phyloP scores from a whole-genome alignment of 2,329 filamentous ascomycete genomes.

The Nemania sp. region DNA sequence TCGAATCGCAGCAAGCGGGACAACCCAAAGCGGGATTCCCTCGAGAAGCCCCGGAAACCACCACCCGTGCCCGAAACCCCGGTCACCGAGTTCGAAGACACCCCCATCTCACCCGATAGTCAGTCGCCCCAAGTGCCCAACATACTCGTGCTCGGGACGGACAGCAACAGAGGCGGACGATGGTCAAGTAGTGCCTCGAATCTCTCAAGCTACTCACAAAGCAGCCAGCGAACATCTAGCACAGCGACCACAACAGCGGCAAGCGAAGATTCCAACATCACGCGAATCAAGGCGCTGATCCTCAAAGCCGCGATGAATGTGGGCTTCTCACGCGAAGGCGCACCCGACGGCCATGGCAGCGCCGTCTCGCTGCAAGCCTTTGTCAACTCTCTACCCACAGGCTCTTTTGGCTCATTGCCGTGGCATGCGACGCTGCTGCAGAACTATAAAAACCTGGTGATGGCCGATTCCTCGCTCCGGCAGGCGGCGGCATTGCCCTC shows the following conservation, averaged over 20 bases:
- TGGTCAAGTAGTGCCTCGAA: conserved; percentile 85
- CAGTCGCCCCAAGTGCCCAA: conserved; percentile 78
- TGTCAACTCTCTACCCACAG: conserved; percentile 73
- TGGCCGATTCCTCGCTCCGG: conserved; percentile 71
- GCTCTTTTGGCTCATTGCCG: conserved; percentile 75
- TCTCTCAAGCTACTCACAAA: conserved; percentile 78
- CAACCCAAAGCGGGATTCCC: conserved; percentile 54
- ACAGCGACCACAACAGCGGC: conserved; percentile 72
- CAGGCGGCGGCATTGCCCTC: conserved; percentile 58
- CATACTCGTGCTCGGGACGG: conserved; percentile 82
- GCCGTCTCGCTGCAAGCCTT: conserved; percentile 70
- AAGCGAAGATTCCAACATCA: conserved; percentile 76
- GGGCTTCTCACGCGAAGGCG: conserved; percentile 70
- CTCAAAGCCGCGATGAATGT: conserved; percentile 85
- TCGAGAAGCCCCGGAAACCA: conserved; percentile 55
- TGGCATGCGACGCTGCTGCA: conserved; percentile 74
- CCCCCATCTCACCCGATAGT: conserved; percentile 79
- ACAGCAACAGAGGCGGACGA: conserved; percentile 64
- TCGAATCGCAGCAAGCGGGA: conserved; percentile 61
- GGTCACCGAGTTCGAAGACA: conserved; percentile 94
- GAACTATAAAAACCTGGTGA: conserved; percentile 79
- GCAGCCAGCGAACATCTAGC: conserved; percentile 67
- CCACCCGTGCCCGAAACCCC: conserved; percentile 78
- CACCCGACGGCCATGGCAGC: conserved; percentile 47
- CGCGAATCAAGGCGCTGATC: conserved; percentile 77